phyloP scores from a whole-genome alignment of 768 basidiomycete genomes.

The Suillus americanus region DNA sequence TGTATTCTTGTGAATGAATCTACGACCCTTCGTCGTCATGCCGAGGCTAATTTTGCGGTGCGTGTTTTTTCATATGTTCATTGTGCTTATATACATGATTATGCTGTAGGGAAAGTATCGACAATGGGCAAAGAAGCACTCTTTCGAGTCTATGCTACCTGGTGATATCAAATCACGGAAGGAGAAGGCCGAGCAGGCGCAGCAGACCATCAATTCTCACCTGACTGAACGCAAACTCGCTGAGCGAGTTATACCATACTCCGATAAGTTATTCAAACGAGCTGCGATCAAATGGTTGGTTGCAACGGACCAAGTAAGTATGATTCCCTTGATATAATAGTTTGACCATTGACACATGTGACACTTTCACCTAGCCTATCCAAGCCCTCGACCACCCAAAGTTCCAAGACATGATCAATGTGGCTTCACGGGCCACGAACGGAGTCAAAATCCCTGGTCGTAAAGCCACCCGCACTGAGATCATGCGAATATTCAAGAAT shows the following conservation, averaged over 20 bases:
- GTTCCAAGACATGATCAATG: constrained; percentile 33
- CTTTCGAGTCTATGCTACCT: constrained; percentile 32
- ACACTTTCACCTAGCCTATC: too few species aligned
- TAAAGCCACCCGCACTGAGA: constrained; percentile 27
- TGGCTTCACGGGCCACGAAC: constrained; percentile 29
- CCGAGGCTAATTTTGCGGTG: neutral
- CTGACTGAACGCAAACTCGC: constrained; percentile 16
- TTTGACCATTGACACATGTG: neutral
- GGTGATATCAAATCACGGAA: constrained; percentile 21
- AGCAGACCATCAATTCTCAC: constrained; percentile 28
- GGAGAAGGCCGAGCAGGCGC: constrained; percentile 9
- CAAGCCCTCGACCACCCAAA: too few species aligned
- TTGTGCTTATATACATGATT: neutral
- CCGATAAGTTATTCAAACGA: constrained; percentile 19
- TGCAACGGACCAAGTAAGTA: constrained; percentile 37
- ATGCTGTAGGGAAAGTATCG: constrained; percentile 16
- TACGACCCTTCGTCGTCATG: neutral
- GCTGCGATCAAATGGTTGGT: constrained; percentile 37
- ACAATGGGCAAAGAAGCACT: constrained; percentile 26
- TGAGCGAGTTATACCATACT: constrained; percentile 27
- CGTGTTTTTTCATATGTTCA: neutral
- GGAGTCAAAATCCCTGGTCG: constrained; percentile 34
- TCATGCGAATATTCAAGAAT: constrained; percentile 22
- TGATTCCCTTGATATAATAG: constrained; percentile 18
- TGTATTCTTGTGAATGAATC: neutral